Conservation (phyloP, 1,284 basidiomycete genomes). For the Cerrena zonata region DNA sequence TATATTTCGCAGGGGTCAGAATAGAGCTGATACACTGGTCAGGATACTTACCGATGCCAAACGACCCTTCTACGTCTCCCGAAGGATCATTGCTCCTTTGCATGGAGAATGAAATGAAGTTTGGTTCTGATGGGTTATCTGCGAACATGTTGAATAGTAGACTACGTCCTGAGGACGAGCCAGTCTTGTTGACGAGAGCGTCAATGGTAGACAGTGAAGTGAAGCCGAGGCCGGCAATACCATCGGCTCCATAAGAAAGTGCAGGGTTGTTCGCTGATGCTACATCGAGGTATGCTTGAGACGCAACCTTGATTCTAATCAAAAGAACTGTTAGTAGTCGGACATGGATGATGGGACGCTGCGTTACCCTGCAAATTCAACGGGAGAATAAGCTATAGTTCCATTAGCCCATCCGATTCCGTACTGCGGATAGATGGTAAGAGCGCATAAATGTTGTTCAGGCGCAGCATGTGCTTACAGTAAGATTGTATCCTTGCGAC, state of each 20-base stretch:
- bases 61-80: conserved; percentile 56
- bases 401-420: conserved; percentile 73
- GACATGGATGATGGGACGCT: neutral
- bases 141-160: conserved; percentile 70
- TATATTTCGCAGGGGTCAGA: conserved; percentile 19
- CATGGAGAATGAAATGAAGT: conserved; percentile 72
- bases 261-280: conserved; percentile 60
- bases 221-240: conserved; percentile 77
- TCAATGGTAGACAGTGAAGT: conserved; percentile 68
- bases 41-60: conserved; percentile 54
- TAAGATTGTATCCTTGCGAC: conserved; percentile 49
- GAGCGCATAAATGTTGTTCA: too few species aligned
- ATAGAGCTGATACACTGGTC: neutral
- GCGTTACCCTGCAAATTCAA: conserved; percentile 61
- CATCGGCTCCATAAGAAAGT: conserved; percentile 61
- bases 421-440: conserved; percentile 42
- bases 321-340: conserved; percentile 5
- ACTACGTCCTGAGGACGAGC: conserved; percentile 55
- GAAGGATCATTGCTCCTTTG: conserved; percentile 48
- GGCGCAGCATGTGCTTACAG: conserved; percentile 36
- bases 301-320: conserved; percentile 52
- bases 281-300: conserved; percentile 66
- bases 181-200: conserved; percentile 48
- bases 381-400: conserved; percentile 50
- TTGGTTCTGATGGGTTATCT: conserved; percentile 61